A percentile compares a stretch with the other conserved stretches of the same genome.
These are phyloP conservation scores for Colletotrichum sansevieriae DNA, from an alignment of 2,329 filamentous ascomycete species.

Conservation along the genomic window DNA sequence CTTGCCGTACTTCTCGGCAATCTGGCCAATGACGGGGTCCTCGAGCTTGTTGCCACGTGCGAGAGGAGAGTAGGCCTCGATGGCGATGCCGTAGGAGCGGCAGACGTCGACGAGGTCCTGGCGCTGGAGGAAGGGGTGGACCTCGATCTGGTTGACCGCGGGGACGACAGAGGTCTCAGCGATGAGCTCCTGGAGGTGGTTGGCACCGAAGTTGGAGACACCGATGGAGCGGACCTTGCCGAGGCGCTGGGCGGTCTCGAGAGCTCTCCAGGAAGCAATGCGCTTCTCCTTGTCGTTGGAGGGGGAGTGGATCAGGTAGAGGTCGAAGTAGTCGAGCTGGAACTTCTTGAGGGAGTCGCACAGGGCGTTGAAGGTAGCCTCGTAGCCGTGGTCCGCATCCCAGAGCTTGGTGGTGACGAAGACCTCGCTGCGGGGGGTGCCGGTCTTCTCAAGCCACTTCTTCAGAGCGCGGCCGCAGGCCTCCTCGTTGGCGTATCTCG, in stretches of 20 bases:
- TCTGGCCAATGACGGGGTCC: constrained; percentile 65
- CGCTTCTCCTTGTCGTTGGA: constrained; percentile 73
- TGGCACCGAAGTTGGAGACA: constrained; percentile 52
- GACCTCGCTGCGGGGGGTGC: constrained; percentile 51
- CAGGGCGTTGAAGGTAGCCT: constrained; percentile 51
- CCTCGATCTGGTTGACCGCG: constrained; percentile 71
- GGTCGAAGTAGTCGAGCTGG: constrained; percentile 63
- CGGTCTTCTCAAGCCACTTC: constrained; percentile 45
- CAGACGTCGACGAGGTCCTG: constrained; percentile 58
- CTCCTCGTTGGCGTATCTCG: constrained; percentile 50
- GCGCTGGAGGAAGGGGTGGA: constrained; percentile 71
- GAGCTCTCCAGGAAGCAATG: constrained; percentile 58
- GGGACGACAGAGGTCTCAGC: constrained; percentile 60
- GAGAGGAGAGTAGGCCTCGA: constrained; percentile 48
- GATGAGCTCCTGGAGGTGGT: constrained; percentile 52
- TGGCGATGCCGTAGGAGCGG: constrained; percentile 79
- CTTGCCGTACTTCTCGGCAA: constrained; percentile 68
- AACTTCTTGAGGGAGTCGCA: constrained; percentile 60
- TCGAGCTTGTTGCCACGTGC: constrained; percentile 67
- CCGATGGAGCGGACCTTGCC: constrained; percentile 64
- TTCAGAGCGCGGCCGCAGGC: constrained; percentile 66
- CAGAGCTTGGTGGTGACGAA: constrained; percentile 56
- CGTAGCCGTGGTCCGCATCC: constrained; percentile 51
- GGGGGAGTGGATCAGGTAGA: constrained; percentile 73
- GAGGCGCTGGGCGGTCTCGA: constrained; percentile 41